Percentiles rank a stretch among this genome's conserved stretches.
Conservation (phyloP, 768 basidiomycete species). For the Mycena crocata region DNA sequence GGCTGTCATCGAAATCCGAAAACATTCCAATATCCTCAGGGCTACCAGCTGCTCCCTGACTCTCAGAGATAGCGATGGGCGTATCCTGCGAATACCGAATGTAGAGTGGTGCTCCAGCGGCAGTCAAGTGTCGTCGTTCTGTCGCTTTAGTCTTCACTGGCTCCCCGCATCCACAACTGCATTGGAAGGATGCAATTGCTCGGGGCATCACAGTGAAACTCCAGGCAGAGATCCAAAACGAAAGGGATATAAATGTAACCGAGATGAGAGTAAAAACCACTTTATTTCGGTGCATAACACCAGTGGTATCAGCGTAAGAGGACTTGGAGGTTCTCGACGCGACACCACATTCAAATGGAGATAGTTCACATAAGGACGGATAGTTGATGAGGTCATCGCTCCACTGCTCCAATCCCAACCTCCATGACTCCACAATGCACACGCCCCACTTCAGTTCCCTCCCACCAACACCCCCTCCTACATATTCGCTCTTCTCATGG, state of each 20-base stretch:
- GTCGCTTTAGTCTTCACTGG: not conserved
- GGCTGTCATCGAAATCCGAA: not conserved
- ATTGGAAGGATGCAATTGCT: not conserved
- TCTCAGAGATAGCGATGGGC: not conserved
- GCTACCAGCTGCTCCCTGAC: not conserved
- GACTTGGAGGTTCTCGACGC: not conserved
- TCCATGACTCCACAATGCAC: not conserved
- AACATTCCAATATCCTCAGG: not conserved
- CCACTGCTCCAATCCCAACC: constrained; percentile 9
- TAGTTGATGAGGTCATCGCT: constrained; percentile 11
- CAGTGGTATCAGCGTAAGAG: not conserved
- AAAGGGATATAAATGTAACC: not conserved
- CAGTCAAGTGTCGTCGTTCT: constrained; percentile 5
- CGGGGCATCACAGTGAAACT: not conserved
- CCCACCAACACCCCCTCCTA: constrained; percentile 7
- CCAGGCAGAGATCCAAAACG: not conserved
- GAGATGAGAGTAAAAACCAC: not conserved
- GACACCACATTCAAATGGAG: too few relatives aligned
- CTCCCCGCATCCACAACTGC: constrained; percentile 11
- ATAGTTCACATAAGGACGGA: too few relatives aligned
- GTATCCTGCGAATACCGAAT: not conserved
- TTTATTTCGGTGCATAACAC: not conserved
- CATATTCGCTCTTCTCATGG: not conserved
- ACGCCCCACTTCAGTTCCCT: not conserved
- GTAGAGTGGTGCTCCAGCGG: constrained; percentile 1